A percentile compares a stretch with the other conserved stretches of the same genome.
These are phyloP conservation scores for Boletus semigastroideus DNA, from an alignment of 1,284 basidiomycete genomes.

Conservation along the genomic window DNA sequence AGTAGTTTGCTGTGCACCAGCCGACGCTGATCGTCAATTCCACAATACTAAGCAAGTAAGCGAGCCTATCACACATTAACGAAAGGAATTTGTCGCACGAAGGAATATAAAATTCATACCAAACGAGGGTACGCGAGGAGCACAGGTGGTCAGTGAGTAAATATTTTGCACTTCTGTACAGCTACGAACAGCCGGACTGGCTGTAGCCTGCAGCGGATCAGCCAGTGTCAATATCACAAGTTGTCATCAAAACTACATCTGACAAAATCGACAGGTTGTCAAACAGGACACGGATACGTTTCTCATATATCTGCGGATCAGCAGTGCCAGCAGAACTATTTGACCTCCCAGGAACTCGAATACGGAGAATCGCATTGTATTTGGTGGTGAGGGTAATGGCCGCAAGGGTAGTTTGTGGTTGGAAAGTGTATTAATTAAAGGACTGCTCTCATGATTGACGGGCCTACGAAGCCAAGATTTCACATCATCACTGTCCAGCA, in stretches of 20 bases:
- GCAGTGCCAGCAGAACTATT: slow-evolving; percentile 19
- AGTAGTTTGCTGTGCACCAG: slow-evolving; percentile 32
- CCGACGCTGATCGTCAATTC: slow-evolving; percentile 30
- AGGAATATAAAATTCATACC: slow-evolving; percentile 27
- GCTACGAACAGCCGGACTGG: slow-evolving; percentile 16
- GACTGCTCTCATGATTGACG: slow-evolving; percentile 33
- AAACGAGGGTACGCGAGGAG: slow-evolving; percentile 12
- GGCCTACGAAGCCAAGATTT: slow-evolving; percentile 17
- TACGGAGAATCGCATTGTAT: slow-evolving; percentile 20
- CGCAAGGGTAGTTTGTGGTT: slow-evolving; percentile 20
- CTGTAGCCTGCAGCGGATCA: slow-evolving; percentile 29
- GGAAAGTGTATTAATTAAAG: slow-evolving; percentile 31
- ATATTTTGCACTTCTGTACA: slow-evolving; percentile 9
- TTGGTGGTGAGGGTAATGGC: slow-evolving; percentile 15
- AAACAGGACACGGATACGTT: slow-evolving; percentile 14
- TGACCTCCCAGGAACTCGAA: slow-evolving; percentile 3
- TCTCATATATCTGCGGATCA: slow-evolving; percentile 21
- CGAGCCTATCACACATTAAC: slow-evolving; percentile 10
- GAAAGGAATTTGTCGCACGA: slow-evolving; percentile 7
- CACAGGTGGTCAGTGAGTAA: slow-evolving; percentile 10
- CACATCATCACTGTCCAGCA: slow-evolving; percentile 28
- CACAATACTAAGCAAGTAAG: slow-evolving; percentile 8
- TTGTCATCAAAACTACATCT: slow-evolving; percentile 9
- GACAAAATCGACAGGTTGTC: slow-evolving; percentile 9
- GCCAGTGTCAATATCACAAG: slow-evolving; percentile 14